Evolutionary conservation across 2,329 filamentous ascomycete genomes (phyloP), one percentile per base, ranked within the genome.

Genomic region (Ophiostoma novo-ulmi): DNA sequence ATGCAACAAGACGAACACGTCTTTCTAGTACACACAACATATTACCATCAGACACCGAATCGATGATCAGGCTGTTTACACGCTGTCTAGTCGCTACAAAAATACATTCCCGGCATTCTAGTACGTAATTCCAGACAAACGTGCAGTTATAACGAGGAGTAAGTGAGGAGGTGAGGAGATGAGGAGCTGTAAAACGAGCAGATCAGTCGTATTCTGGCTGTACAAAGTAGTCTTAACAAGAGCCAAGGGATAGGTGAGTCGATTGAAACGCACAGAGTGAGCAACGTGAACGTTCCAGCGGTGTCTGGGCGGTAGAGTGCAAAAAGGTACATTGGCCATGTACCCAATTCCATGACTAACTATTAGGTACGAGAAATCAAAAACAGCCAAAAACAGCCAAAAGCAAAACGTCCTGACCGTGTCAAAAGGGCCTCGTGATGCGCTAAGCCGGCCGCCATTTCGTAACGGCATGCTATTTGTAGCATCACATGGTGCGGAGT

Each of bases 321-420:
- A 20, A 20, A 35, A 31, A 35, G 58, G 58, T 35, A 63, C 58
- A 65, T 38, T 4, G 6, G 36, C 14, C 22, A 58, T 26, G 68
- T 70, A 68, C 70, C 68, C 69, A 67, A 76, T 75, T 72, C 70
- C 68, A 75, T 77, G 75, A 76, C 75, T 76, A 77, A 77, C 74
- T 52, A 71, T 77, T 77, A 77, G 74, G 73, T 76, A 76, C 73
- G 73, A 73, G 74, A 76, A 77, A 76, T 71, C 67, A 48, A 48
- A 48, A 48, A 48, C 44, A 48, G 44, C 14, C 41, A 44, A 44
- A 14, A 44, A 44, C 41, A 44, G 41, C 5, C 38, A 48, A n/a
- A 66, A 44, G 58, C 38, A 20, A 41, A 36, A 35, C 68, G 38
- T 38, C 63, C 36, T 41, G 35, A 36, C 17, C 63, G 48, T 20